Base-by-base conservation (phyloP, 106 monocot genomes). In the Acanthochlamys bracteata region DNA sequence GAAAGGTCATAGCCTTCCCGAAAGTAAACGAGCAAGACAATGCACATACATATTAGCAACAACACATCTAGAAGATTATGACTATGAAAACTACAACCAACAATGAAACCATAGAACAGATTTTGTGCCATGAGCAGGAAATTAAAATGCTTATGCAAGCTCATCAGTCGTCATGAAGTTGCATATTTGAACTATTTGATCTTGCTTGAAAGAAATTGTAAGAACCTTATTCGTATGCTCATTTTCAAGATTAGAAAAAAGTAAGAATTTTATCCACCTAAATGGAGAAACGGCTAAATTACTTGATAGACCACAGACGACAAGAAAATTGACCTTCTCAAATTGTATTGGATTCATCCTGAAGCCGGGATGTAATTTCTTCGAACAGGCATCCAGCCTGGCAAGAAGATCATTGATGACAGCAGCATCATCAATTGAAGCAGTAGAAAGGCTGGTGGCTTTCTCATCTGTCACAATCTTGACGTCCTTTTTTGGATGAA, bases 401-500 rank as follows among this genome's bases (percentile, higher is more conserved):
- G 53, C 49, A 24, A 90, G 41, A 55, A 96, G 82, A 24, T 85
- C 76, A 64, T 79, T 72, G 67, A 90, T 96, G 20, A 83, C 69
- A 67, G 73, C 76, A 74, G 63, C 62, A 74, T 96, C 87, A 60
- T 90, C 94, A 57, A 79, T 19, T n/a, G 94, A 90, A 26, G 80
- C 66, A 59, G 70, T 59, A 13, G 90, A 78, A 23, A 86, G 11
- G 61, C 72, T 84, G 27, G 79, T 87, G 43, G 74, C 81, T 73
- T 90, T 95, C 68, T 90, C 90, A 75, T 96, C 95, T 27, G 90
- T 90, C 64, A 76, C 87, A 62, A 90, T 96, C 45, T 80, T 88
- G 4, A 78, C 90, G 54, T 80, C 90, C 47, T 80, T 73, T 71
- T 75, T 82, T 23, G 95, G 90, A 42, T 75, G 70, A 74, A 90